Evolutionary conservation across 2,329 filamentous ascomycete genomes (phyloP).

Genomic region (Magnaporthiopsis poae): DNA sequence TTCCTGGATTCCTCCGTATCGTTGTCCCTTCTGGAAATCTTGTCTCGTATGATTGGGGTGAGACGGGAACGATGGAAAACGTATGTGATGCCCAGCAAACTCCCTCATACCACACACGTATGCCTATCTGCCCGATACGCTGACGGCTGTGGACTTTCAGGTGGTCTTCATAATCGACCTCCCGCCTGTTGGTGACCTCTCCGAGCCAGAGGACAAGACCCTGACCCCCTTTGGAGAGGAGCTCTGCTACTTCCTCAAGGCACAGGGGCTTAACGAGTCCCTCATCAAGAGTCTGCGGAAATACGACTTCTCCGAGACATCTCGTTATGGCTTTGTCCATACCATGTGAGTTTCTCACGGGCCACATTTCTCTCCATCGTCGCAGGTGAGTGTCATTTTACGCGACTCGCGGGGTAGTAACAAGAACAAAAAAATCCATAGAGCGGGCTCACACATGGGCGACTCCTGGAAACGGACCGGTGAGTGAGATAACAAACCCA

Average conservation of each 20-base stretch:
- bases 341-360: conserved; percentile 51
- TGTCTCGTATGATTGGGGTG: conserved; percentile 80
- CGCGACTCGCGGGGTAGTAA: not conserved
- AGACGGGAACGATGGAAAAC: conserved; percentile 76
- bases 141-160: conserved; percentile 27
- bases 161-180: conserved; percentile 88
- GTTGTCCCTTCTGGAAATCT: conserved; percentile 84
- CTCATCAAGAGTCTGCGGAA: conserved; percentile 59
- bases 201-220: conserved; percentile 18
- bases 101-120: not conserved
- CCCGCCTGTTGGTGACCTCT: conserved; percentile 39
- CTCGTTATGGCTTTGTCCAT: conserved; percentile 69
- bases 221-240: conserved; percentile 55
- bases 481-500: conserved; percentile 15
- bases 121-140: not conserved
- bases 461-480: conserved; percentile 33
- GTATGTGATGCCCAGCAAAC: conserved; percentile 28
- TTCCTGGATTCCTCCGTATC: conserved; percentile 61
- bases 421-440: conserved; percentile 16
- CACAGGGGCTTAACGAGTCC: conserved; percentile 53
- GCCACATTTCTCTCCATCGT: conserved; percentile 8
- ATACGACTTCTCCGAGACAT: conserved; percentile 74
- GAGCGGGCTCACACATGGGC: conserved; percentile 47
- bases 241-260: conserved; percentile 58
- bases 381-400: conserved; percentile 14